Evolutionary conservation across 2,329 filamentous ascomycete genomes (phyloP).

Genomic region (Chrysoporthe puriensis): DNA sequence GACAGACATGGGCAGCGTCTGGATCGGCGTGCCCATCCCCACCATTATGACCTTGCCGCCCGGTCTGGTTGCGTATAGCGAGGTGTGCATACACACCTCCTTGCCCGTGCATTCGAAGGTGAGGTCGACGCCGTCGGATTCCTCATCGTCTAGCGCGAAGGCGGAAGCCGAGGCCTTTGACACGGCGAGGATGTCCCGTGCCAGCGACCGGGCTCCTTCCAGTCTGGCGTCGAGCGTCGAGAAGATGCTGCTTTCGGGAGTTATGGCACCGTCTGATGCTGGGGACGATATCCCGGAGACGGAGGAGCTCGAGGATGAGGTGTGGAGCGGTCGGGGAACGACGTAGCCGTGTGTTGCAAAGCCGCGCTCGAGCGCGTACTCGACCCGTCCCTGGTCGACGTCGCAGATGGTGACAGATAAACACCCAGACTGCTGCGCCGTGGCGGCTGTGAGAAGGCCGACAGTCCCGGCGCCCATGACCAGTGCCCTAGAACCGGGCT

Average conservation of each 20-base stretch:
- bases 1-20: slow-evolving; percentile 73
- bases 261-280: slow-evolving; percentile 44
- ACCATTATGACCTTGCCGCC: slow-evolving; percentile 77
- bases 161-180: slow-evolving; percentile 39
- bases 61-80: slow-evolving; percentile 71
- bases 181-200: slow-evolving; percentile 52
- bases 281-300: slow-evolving; percentile 55
- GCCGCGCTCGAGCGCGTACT: slow-evolving; percentile 60
- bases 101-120: slow-evolving; percentile 81
- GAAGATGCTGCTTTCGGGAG: slow-evolving; percentile 51
- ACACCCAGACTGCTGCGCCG: slow-evolving; percentile 64
- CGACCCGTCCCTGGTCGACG: slow-evolving; percentile 61
- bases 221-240: slow-evolving; percentile 51
- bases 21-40: slow-evolving; percentile 78
- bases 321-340: slow-evolving; percentile 49
- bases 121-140: slow-evolving; percentile 64
- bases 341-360: slow-evolving; percentile 65
- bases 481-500: slow-evolving; percentile 59
- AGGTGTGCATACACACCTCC: slow-evolving; percentile 73
- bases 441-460: slow-evolving; percentile 64
- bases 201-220: slow-evolving; percentile 53
- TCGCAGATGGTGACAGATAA: slow-evolving; percentile 64
- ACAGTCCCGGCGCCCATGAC: slow-evolving; percentile 69
- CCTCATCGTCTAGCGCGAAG: slow-evolving; percentile 27
- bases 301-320: slow-evolving; percentile 49